Conservation (phyloP, 495 filamentous ascomycete species). For the Arthonia radiata region DNA sequence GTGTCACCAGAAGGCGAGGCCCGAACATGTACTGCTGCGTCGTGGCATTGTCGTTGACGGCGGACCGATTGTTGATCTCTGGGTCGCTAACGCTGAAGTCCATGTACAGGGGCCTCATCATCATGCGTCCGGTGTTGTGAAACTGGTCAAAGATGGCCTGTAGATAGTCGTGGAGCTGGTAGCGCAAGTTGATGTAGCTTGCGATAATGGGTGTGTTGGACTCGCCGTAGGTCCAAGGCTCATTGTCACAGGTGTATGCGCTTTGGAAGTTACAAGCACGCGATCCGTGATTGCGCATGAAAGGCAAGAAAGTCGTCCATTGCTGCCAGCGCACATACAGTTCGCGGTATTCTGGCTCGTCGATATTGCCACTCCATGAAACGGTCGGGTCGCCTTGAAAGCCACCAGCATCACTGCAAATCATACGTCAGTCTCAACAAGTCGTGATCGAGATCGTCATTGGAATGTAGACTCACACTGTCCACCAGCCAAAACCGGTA, state of each 20-base stretch:
- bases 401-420: conserved; percentile 3
- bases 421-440: no score
- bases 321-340: conserved; percentile 5
- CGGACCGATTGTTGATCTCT: conserved; percentile 1
- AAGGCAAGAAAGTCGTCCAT: conserved; percentile 4
- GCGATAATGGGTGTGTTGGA: conserved; percentile 4
- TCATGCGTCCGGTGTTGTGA: conserved; percentile 3
- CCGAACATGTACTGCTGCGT: conserved; percentile 6
- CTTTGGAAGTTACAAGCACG: conserved; percentile 3
- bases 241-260: conserved; percentile 4
- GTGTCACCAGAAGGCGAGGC: conserved; percentile 2
- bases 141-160: conserved; percentile 3
- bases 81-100: conserved; percentile 4
- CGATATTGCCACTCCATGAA: conserved; percentile 3
- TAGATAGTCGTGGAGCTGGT: conserved; percentile 2
- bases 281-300: conserved; percentile 5
- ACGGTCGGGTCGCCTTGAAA: conserved; percentile 3
- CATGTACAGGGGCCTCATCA: conserved; percentile 4
- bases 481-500: conserved; percentile 5
- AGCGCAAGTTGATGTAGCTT: conserved; percentile 3
- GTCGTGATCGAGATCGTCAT: no score
- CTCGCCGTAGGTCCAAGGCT: conserved; percentile 3
- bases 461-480: no score
- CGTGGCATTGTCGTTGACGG: conserved; percentile 2
- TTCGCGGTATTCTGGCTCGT: conserved; percentile 2